Evolutionary conservation across 1,284 basidiomycete genomes (phyloP), one percentile per base, ranked within the genome.

Genomic region (Microbotryum silenes-acaulis): DNA sequence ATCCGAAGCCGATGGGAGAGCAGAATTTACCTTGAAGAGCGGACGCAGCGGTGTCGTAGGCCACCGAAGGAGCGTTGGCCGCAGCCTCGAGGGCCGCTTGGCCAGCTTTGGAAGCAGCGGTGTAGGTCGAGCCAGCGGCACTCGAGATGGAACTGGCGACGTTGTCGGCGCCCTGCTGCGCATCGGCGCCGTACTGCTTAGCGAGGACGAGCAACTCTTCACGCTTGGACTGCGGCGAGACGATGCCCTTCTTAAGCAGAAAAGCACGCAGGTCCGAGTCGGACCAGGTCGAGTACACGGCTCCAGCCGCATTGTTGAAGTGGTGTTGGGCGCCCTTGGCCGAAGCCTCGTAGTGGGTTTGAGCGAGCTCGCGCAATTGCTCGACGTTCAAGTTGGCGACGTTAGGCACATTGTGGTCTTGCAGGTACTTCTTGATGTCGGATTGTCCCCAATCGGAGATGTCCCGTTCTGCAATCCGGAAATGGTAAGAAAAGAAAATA

Each of bases 231-330:
- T 81, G 81, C 16, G 91, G 91, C 20, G 85, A 82, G 51, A 94
- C 83, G 64, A 93, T 80, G 51, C 91, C 91, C 67, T 91, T 85
- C 72, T 89, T 83, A 61, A 94, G 81, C n/a, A 96, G 79, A 77
- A 87, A 93, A 67, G 87, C 79, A 69, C 90, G 82, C 31, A 94
- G 79, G 53, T 81, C 81, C 31, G 83, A 85, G 73, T 94, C 90
- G 71, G 88, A 83, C 90, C 90, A 94, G 77, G 73, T 82, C 80
- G 59, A 52, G 61, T 71, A 72, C 12, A 76, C 72, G 44, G 74
- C 71, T 46, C 79, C 77, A 56, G 75, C 74, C 50, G 77, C 69
- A 61, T 83, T 78, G 53, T 80, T 77, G 68, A 88, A 89, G 31
- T 81, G 77, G 68, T 83, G 80, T 75, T 90, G 87, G 6, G 85